A percentile compares a stretch with the other conserved stretches of the same genome.
Conservation (phyloP, 192 early-diverging fungal genomes). For the Diversispora eburnea region DNA sequence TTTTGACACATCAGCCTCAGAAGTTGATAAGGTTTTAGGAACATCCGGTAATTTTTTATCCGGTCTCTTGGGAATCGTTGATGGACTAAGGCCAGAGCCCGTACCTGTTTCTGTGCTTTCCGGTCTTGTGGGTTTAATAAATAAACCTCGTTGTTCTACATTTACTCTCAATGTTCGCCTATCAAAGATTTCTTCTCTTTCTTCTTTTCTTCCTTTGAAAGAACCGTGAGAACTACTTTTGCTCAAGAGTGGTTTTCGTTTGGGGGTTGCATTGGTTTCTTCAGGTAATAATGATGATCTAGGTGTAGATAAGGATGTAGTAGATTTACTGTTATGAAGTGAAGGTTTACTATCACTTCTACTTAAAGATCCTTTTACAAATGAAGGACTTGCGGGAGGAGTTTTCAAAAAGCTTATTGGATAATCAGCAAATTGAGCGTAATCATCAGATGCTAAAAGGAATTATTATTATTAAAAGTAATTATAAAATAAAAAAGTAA, state of each 20-base stretch:
- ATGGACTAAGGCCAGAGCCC: constrained; percentile 7
- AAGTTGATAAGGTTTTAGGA: not conserved
- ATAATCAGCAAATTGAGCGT: not conserved
- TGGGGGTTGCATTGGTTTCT: not conserved
- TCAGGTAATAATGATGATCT: not conserved
- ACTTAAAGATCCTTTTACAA: not conserved
- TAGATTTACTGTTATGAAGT: not conserved
- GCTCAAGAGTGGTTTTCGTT: not conserved
- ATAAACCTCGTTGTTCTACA: constrained; percentile 3
- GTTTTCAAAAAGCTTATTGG: too few relatives aligned
- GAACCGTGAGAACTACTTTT: not conserved
- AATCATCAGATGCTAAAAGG: not conserved
- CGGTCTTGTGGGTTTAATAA: not conserved
- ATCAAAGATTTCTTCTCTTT: not conserved
- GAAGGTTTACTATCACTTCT: not conserved
- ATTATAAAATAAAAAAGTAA: too few relatives aligned
- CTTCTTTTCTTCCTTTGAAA: not conserved
- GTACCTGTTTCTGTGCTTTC: constrained; percentile 11
- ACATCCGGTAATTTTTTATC: constrained; percentile 30
- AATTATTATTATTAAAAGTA: too few relatives aligned
- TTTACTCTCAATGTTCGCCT: not conserved
- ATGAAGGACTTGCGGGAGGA: too few relatives aligned
- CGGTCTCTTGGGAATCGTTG: constrained; percentile 24
- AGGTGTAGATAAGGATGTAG: not conserved
- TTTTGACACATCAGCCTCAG: constrained; percentile 11